Conservation (phyloP, 2,329 filamentous ascomycete species). For the Madurella mycetomatis region DNA sequence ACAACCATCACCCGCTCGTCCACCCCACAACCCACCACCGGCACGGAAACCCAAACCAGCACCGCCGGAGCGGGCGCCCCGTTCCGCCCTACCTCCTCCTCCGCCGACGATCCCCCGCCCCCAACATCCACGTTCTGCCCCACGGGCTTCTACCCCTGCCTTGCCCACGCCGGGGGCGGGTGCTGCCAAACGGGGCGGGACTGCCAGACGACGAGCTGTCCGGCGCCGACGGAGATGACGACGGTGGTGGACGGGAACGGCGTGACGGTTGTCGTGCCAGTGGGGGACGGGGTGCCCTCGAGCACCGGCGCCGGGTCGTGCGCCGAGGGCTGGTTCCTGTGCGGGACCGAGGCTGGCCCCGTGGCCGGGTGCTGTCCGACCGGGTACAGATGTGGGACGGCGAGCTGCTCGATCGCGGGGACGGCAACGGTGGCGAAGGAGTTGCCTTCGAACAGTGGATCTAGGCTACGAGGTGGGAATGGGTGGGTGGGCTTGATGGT, state of each 20-base stretch:
- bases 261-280: constrained; percentile 66
- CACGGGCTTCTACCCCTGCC: constrained; percentile 87
- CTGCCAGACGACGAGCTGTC: constrained; percentile 78
- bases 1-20: constrained; percentile 35
- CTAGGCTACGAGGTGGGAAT: background rate
- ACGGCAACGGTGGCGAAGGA: constrained; percentile 56
- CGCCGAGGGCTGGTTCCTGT: constrained; percentile 75
- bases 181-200: constrained; percentile 87
- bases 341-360: constrained; percentile 50
- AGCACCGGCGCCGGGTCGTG: constrained; percentile 48
- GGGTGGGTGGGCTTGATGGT: background rate
- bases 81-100: constrained; percentile 44
- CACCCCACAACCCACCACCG: constrained; percentile 32
- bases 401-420: constrained; percentile 61
- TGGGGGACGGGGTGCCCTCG: constrained; percentile 39
- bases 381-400: constrained; percentile 68
- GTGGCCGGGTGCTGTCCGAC: constrained; percentile 80
- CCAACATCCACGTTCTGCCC: constrained; percentile 58
- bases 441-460: constrained; percentile 33
- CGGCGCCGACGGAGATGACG: constrained; percentile 53
- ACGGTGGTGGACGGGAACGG: constrained; percentile 57
- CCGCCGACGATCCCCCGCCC: constrained; percentile 25
- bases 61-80: constrained; percentile 41
- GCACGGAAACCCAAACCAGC: constrained; percentile 35
- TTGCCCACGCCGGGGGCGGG: constrained; percentile 73